A percentile compares a stretch with the other conserved stretches of the same genome.
Conservation (phyloP, 1,139 yeast genomes). For the Yamadazyma sp. region DNA sequence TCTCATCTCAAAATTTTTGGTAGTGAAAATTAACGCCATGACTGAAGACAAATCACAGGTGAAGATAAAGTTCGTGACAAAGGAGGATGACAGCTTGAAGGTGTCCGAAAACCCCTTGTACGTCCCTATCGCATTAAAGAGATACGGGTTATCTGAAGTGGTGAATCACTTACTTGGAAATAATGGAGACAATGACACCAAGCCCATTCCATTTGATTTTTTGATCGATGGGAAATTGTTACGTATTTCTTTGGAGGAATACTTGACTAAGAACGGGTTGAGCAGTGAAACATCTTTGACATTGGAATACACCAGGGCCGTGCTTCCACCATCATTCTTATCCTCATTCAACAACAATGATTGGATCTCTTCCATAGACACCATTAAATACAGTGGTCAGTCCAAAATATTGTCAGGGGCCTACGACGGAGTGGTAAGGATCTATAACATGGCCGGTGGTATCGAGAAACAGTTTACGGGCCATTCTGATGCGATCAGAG, state of each 20-base stretch:
- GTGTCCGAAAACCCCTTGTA: slow-evolving; percentile 83
- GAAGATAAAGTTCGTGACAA: slow-evolving; percentile 79
- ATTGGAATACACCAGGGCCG: slow-evolving; percentile 88
- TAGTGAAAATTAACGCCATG: slow-evolving; percentile 15
- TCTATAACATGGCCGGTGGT: slow-evolving; percentile 83
- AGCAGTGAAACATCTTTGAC: slow-evolving; percentile 80
- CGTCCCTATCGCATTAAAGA: slow-evolving; percentile 81
- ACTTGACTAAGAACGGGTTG: slow-evolving; percentile 71
- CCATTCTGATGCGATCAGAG: slow-evolving; percentile 81
- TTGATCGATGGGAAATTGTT: slow-evolving; percentile 80
- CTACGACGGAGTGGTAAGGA: slow-evolving; percentile 90
- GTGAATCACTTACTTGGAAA: slow-evolving; percentile 78
- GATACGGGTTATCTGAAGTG: slow-evolving; percentile 92
- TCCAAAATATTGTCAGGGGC: slow-evolving; percentile 78
- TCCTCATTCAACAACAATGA: slow-evolving; percentile 91
- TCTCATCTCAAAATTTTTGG: slow-evolving; percentile 1
- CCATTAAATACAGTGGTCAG: slow-evolving; percentile 39
- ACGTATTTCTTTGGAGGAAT: slow-evolving; percentile 77
- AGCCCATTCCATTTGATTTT: slow-evolving; percentile 88
- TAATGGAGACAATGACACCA: slow-evolving; percentile 37
- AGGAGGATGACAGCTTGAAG: slow-evolving; percentile 67
- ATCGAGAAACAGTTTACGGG: slow-evolving; percentile 82
- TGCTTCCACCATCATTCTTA: slow-evolving; percentile 87
- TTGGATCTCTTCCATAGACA: slow-evolving; percentile 84
- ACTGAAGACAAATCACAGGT: slow-evolving; percentile 43